Conservation (phyloP, 2,329 filamentous ascomycete species). For the Trichophyton mentagrophytes region DNA sequence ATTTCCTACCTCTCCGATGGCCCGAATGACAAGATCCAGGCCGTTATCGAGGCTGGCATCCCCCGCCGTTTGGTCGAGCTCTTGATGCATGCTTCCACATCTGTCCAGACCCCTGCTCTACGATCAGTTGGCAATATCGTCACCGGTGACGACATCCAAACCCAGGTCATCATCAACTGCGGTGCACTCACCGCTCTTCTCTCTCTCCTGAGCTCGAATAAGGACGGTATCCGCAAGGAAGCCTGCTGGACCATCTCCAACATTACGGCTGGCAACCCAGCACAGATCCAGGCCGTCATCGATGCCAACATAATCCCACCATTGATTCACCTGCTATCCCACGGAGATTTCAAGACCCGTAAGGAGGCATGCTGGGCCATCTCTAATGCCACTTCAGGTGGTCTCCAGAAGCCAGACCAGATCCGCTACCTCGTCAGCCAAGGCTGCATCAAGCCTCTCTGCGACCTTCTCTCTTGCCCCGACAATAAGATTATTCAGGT, state of each 20-base stretch:
- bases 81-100: slow-evolving; percentile 95
- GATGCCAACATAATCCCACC: slow-evolving; percentile 95
- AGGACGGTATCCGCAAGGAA: slow-evolving; percentile 98
- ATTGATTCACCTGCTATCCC: slow-evolving; percentile 86
- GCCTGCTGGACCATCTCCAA: slow-evolving; percentile 99
- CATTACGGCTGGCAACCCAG: slow-evolving; percentile 94
- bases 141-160: slow-evolving; percentile 95
- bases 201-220: slow-evolving; percentile 86
- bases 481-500: slow-evolving; percentile 99
- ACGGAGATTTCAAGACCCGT: slow-evolving; percentile 96
- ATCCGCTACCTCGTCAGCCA: slow-evolving; percentile 88
- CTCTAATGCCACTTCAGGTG: slow-evolving; percentile 93
- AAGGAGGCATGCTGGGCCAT: slow-evolving; percentile 99
- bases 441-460: slow-evolving; percentile 94
- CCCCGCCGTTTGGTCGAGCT: slow-evolving; percentile 92
- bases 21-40: slow-evolving; percentile 98
- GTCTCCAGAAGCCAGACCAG: slow-evolving; percentile 96
- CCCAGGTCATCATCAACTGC: slow-evolving; percentile 98
- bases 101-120: slow-evolving; percentile 91
- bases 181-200: slow-evolving; percentile 85
- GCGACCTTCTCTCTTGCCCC: slow-evolving; percentile 85
- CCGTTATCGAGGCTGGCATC: slow-evolving; percentile 95
- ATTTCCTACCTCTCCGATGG: slow-evolving; percentile 98
- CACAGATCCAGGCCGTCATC: slow-evolving; percentile 91
- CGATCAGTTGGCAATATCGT: slow-evolving; percentile 98